phyloP scores from a whole-genome alignment of 2,329 filamentous ascomycete genomes.

The Paraconiothyrium brasiliense region DNA sequence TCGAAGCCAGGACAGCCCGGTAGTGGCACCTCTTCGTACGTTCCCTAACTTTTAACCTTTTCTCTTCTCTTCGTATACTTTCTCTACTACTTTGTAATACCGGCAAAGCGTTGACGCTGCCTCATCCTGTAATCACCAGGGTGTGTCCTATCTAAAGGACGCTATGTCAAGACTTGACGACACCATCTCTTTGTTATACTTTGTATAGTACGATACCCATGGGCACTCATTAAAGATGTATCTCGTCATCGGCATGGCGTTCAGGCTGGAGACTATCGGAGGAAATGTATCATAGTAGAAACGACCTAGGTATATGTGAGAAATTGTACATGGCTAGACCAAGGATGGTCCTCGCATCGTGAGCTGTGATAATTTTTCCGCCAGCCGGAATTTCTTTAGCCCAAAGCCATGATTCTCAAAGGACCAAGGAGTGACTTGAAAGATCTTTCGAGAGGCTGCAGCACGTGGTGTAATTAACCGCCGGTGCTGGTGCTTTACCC shows the following conservation, averaged over 20 bases:
- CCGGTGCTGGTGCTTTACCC: slow-evolving; percentile 3
- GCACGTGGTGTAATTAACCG: slow-evolving; percentile 11
- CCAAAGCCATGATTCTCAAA: not conserved
- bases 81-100: slow-evolving; percentile 14
- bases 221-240: slow-evolving; percentile 5
- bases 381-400: not conserved
- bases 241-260: slow-evolving; percentile 8
- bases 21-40: slow-evolving; percentile 16
- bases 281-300: slow-evolving; percentile 8
- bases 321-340: not conserved
- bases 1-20: slow-evolving; percentile 23
- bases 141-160: not conserved
- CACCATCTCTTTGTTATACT: not conserved
- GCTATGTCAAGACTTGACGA: not conserved
- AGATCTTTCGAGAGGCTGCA: not conserved
- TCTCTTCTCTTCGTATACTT: slow-evolving; percentile 1
- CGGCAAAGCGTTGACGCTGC: not conserved
- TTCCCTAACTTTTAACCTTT: not conserved
- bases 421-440: not conserved
- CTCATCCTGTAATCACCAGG: not conserved
- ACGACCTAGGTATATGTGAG: not conserved
- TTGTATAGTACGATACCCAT: slow-evolving; percentile 15
- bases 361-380: not conserved
- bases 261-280: not conserved
- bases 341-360: not conserved